Percentiles rank a stretch among this genome's conserved stretches.
Evolutionary conservation across 306 rosid genomes (phyloP).

Genomic region (Carpinus fangiana): DNA sequence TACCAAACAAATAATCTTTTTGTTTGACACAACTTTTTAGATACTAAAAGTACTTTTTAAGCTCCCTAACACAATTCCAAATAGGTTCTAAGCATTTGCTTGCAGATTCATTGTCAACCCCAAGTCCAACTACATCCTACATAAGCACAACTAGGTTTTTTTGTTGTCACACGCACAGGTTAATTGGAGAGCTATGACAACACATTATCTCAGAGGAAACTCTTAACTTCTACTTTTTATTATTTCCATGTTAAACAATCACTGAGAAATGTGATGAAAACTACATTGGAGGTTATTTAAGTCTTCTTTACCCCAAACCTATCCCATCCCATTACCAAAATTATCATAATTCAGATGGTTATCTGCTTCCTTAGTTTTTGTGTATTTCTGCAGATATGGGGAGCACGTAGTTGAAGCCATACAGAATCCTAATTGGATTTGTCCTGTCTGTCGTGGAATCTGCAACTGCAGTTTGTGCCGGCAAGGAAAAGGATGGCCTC

Average conservation of each 20-base stretch:
- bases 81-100: no score
- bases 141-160: neutral
- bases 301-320: neutral
- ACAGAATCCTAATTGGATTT: slow-evolving; percentile 68
- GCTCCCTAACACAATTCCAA: no score
- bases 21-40: no score
- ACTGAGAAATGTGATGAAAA: neutral
- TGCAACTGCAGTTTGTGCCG: slow-evolving; percentile 98
- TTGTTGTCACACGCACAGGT: neutral
- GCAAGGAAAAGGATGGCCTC: slow-evolving; percentile 84
- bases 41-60: no score
- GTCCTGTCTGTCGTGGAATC: slow-evolving; percentile 93
- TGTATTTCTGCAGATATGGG: slow-evolving; percentile 60
- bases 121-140: neutral
- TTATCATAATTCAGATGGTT: neutral
- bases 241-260: neutral
- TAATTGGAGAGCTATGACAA: neutral
- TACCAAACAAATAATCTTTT: no score
- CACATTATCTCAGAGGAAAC: neutral
- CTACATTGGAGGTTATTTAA: neutral
- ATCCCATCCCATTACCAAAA: neutral
- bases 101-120: no score
- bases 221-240: neutral
- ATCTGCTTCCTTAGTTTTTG: neutral
- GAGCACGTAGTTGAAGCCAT: slow-evolving; percentile 90